Base-by-base conservation (phyloP, 164 flowering plant species). In the Kalanchoe fedtschenkoi region DNA sequence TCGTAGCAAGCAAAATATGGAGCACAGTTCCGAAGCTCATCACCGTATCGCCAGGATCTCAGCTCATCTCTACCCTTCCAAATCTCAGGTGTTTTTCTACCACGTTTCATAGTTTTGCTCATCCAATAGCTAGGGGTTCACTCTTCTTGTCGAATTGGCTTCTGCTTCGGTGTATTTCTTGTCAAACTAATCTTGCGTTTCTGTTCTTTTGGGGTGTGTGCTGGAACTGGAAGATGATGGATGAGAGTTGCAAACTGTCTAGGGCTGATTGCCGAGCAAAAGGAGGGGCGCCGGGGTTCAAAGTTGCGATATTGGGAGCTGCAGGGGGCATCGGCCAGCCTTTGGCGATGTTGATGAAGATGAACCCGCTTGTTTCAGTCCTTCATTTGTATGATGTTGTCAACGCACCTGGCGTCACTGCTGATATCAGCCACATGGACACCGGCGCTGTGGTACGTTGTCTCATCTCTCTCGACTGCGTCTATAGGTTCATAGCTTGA, bases 301-400 rank as follows among this genome's bases (percentile, higher is more conserved):
- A 84, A 62, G 99, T 93, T 5, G 96, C 96, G 1, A 77, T 93
- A n/a, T 61, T 93, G 70, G 97, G 99, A 39, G 99, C 99, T 32
- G 88, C 97, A 22, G 99, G 99, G 14, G 95, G 99, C 30, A 93
- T 93, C 26, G 99, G 97, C 5, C 99, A 93, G 70, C 89, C 99
- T 32, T 80, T 93, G 22, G 76, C 99, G 1, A 9, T 93, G 95
- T 71, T 93, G 73, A 87, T 90, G 95, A 93, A 93, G 85, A 90
- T 90, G 87, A 88, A 90, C 54, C 99, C 99, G 0, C 74, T 88
- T 65, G 89, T 93, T 28, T 88, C 99, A 0, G 84, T 87, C 65
- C 93, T 93, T 68, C 97, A 90, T 75, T 86, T 93, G 16, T 90
- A 93, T 64, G 97, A 93, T 80, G 92, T 93, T 15, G 96, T 86